phyloP scores from a whole-genome alignment of 306 rosid genomes.

The Styphnolobium japonicum region DNA sequence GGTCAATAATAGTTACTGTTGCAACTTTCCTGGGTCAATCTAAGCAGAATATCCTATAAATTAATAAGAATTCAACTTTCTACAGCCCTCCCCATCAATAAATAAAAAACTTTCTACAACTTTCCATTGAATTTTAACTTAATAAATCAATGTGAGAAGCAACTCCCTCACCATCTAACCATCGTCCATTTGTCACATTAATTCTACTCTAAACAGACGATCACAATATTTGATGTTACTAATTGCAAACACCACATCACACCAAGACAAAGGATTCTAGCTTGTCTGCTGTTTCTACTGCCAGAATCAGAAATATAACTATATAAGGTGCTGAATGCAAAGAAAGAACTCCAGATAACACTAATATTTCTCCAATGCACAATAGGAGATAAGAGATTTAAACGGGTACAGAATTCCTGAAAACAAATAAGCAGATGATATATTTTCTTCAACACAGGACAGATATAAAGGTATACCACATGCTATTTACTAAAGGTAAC shows the following conservation, averaged over 20 bases:
- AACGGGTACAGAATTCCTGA: not conserved
- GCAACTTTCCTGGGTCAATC: not conserved
- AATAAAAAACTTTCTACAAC: too few species aligned
- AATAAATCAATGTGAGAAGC: too few species aligned
- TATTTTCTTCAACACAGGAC: not conserved
- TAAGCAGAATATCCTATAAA: conserved; percentile 6
- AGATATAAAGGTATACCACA: not conserved
- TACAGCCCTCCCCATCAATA: too few species aligned
- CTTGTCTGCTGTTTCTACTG: not conserved
- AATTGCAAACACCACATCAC: not conserved
- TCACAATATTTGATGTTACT: too few species aligned
- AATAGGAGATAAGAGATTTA: not conserved
- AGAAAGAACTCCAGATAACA: too few species aligned
- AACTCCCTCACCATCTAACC: too few species aligned
- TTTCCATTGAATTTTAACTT: too few species aligned
- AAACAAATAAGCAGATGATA: not conserved
- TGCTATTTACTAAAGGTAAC: not conserved
- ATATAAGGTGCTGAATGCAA: too few species aligned
- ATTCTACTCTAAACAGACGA: too few species aligned
- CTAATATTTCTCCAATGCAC: not conserved
- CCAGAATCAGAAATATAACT: too few species aligned
- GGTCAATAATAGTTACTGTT: conserved; percentile 17
- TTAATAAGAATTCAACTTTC: not conserved
- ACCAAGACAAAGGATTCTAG: too few species aligned
- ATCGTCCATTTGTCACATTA: too few species aligned